A percentile compares a stretch with the other conserved stretches of the same genome.
These are phyloP conservation scores for Populus hybrid DNA, from an alignment of 441 rosid species.

Conservation along the genomic window DNA sequence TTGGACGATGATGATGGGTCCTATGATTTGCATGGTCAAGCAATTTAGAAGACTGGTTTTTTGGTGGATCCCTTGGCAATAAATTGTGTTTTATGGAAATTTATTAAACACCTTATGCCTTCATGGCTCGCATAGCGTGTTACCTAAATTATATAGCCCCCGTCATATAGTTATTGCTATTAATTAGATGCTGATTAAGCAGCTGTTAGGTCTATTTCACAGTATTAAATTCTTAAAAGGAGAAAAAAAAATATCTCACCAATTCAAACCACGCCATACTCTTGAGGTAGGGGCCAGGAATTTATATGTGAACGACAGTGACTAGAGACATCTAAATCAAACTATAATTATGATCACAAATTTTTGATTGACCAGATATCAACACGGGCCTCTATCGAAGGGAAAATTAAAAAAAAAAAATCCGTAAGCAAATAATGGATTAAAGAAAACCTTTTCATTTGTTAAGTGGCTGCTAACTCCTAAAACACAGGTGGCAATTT, in stretches of 20 bases:
- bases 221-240: not conserved
- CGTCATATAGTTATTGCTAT: slow-evolving; percentile 12
- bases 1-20: slow-evolving; percentile 11
- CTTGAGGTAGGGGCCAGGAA: not conserved
- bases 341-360: not conserved
- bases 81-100: not conserved
- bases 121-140: slow-evolving; percentile 1
- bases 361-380: not conserved
- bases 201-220: slow-evolving; percentile 19
- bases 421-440: not conserved
- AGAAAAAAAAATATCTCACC: too few species aligned
- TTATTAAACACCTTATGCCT: not conserved
- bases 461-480: not conserved
- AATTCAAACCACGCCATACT: not conserved
- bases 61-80: slow-evolving; percentile 12
- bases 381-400: not conserved
- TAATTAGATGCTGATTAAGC: slow-evolving; percentile 7
- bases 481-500: slow-evolving; percentile 2
- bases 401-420: not conserved
- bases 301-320: not conserved
- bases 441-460: not conserved
- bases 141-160: slow-evolving; percentile 15
- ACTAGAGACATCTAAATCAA: not conserved
- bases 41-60: not conserved
- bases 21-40: slow-evolving; percentile 7